Evolutionary conservation across 176 grass and related monocot species (phyloP), one percentile per base, ranked within the genome.

Genomic region (Avena atlantica): DNA sequence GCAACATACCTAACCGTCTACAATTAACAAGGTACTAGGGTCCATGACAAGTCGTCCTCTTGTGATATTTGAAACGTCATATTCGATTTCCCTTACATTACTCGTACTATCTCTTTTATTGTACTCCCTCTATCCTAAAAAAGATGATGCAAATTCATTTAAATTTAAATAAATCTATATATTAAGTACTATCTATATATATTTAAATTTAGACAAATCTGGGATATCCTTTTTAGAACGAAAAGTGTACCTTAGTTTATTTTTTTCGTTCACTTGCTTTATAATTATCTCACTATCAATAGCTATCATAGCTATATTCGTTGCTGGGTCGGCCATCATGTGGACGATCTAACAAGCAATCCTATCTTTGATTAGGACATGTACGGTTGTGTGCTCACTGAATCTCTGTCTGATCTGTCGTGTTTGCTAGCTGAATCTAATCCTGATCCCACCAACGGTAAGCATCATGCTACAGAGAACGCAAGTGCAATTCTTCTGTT

Each of bases 31-130:
- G 53, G 84, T 47, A 34, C 31, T 34, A 34, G 31, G 31, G 31
- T 37, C 66, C 89, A 56, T 70, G 82, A 88, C 70, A 85, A 61
- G 76, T 88, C 77, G 40, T 77, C 81, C 40, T 71, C 76, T 90
- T 81, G 58, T 2, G 40, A 31, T 34, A 19, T 71, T 82, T 31
- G 21, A 3, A 34, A 57, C 13, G 34, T 9, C 20, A 27, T 44
- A 29, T 64, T 20, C 15, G 29, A 3, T 24, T 62, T 15, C 65
- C 5, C 20, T 60, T 53, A 36, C 31, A 4, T 16, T 31, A 42
- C 20, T 47, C 34, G 66, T 76, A n/a, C 78, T 51, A 51, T 82
- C 29, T 53, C 25, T 9, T 73, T 8, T 74, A 19, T 42, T 13
- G 59, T 23, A 8, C 7, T 34, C 31, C 31, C 31, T 34, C 31